Evolutionary conservation across 257 asterid genomes (phyloP).

Genomic region (Marsdenia floribunda): DNA sequence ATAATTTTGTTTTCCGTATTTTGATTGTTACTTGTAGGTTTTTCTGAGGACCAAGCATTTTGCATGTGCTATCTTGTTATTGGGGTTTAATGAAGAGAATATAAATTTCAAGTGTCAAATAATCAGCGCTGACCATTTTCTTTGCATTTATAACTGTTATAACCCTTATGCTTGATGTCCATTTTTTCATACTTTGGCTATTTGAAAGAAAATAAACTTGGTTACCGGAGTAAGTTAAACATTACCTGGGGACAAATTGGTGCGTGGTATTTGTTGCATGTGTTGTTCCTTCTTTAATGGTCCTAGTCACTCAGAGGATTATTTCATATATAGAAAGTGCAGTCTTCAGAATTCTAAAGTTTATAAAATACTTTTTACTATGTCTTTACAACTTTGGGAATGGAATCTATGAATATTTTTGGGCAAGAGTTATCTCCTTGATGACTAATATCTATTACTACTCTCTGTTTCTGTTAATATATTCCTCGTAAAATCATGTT

Average conservation of each 20-base stretch:
- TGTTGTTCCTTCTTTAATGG: neutral
- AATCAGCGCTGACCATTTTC: neutral
- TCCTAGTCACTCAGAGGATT: conserved; percentile 1
- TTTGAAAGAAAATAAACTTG: neutral
- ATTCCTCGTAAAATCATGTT: neutral
- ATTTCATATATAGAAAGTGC: neutral
- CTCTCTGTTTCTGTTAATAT: neutral
- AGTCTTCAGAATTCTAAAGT: neutral
- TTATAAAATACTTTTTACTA: neutral
- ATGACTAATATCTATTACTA: neutral
- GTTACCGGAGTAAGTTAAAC: neutral
- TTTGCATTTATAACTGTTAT: neutral
- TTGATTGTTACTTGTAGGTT: neutral
- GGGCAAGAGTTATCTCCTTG: neutral
- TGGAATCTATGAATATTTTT: neutral
- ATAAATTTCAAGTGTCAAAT: neutral
- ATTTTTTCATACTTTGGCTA: neutral
- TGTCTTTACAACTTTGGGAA: neutral
- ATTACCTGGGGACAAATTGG: neutral
- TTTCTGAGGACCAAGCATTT: neutral
- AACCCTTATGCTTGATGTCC: neutral
- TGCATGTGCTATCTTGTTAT: neutral
- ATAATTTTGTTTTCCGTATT: neutral
- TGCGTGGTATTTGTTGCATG: neutral
- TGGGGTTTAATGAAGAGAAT: neutral